Evolutionary conservation across 352 stramenopile genomes (phyloP), one percentile per base, ranked within the genome.

Genomic region (Pythium sp.): DNA sequence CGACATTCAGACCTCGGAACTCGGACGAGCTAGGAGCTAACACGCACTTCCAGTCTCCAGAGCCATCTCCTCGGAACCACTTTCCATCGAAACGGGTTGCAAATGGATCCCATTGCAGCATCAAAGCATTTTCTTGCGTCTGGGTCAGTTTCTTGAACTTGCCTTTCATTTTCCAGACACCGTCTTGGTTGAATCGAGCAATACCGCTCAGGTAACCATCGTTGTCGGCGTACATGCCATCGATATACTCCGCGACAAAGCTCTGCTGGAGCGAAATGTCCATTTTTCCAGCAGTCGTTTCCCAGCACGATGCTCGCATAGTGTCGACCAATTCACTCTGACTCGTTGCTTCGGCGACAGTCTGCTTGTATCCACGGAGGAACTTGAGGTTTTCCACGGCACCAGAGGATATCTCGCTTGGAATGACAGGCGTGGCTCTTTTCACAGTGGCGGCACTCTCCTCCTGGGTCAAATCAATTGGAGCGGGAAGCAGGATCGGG

Each of bases 41-140:
- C 30, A 91, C 65, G 58, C 87, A 96, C 63, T 88, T 92, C 87
- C 87, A 94, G 30, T 89, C 82, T 9, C 87, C 89, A 3, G 87
- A 87, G 6, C 86, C 87, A 62, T 96, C 87, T 30, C 89, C 89
- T 22, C 89, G 87, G 72, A 86, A 94, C 86, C 86, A 96, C 67
- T 93, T 92, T 3, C 89, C 89, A 51, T 92, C 77, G 64, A 96
- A 94, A 22, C 83, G 81, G 24, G 80, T 79, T 28, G 74, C 70
- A 32, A 49, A 67, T 11, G 74, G 70, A 58, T 93, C 74, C 82
- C 86, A 94, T 58, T 86, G 78, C 5, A 94, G 64, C 18, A 79
- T 76, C 8, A 91, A 79, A 14, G 86, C 83, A 51, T 95, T 94
- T 18, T 85, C 84, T 61, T 91, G 82, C 0, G 83, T 85, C 56